phyloP scores from a whole-genome alignment of 2,329 filamentous ascomycete species.

The Aspergillus fumigatiaffinis region DNA sequence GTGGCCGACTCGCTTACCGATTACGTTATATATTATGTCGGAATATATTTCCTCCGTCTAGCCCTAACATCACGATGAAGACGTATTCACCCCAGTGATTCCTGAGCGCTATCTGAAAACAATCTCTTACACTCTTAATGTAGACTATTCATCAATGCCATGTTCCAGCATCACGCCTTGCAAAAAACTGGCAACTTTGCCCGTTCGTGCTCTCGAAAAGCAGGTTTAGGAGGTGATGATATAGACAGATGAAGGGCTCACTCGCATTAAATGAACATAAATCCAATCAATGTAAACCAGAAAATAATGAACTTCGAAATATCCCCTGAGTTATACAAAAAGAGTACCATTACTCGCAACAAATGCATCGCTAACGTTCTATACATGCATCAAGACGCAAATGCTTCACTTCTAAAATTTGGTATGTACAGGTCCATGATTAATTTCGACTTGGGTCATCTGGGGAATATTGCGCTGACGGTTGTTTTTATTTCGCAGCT shows the following conservation, averaged over 20 bases:
- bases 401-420: not conserved
- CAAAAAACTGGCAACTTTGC: too few species aligned
- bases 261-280: too few species aligned
- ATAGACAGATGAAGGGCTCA: too few species aligned
- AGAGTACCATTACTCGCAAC: not conserved
- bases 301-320: too few species aligned
- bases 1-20: too few species aligned
- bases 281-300: too few species aligned
- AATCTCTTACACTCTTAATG: not conserved
- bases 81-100: not conserved
- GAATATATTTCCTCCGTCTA: not conserved
- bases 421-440: not conserved
- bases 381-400: not conserved
- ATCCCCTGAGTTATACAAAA: too few species aligned
- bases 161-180: too few species aligned
- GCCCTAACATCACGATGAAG: not conserved
- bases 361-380: not conserved
- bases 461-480: not conserved
- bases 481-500: not conserved
- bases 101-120: not conserved
- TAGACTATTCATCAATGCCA: too few species aligned
- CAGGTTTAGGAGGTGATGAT: too few species aligned
- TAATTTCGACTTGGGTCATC: not conserved
- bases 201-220: too few species aligned
- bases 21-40: not conserved